A percentile compares a stretch with the other conserved stretches of the same genome.
phyloP scores from a whole-genome alignment of 306 rosid genomes.

The Lupinus albus region DNA sequence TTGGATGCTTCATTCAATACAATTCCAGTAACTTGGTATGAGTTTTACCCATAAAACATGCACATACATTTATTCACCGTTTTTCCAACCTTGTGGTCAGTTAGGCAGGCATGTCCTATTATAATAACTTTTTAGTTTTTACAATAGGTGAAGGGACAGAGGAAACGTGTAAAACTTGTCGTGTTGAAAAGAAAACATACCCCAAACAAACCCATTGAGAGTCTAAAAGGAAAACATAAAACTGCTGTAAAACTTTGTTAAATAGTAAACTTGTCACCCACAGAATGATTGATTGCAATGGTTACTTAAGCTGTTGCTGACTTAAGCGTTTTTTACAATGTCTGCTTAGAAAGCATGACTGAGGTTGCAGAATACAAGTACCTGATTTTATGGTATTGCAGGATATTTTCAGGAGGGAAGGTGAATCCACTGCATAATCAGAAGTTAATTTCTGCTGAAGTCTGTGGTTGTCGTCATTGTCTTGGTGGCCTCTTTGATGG shows the following conservation, averaged over 20 bases:
- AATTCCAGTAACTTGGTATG: neutral
- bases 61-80: neutral
- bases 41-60: conserved; percentile 25
- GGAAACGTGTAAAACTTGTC: neutral
- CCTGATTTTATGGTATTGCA: conserved; percentile 32
- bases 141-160: conserved; percentile 24
- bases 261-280: neutral
- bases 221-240: too few relatives aligned
- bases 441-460: conserved; percentile 25
- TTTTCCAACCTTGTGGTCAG: conserved; percentile 5
- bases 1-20: conserved; percentile 11
- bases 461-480: neutral
- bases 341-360: conserved; percentile 12
- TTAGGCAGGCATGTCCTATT: neutral
- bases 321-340: neutral
- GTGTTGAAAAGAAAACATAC: neutral
- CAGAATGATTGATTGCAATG: conserved; percentile 10
- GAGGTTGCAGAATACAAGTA: conserved; percentile 34
- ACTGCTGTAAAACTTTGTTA: neutral
- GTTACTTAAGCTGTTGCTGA: conserved; percentile 4
- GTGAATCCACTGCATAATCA: conserved; percentile 46
- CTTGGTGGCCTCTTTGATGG: too few relatives aligned
- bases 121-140: neutral
- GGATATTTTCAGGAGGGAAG: conserved; percentile 50
- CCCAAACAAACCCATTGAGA: neutral